Percentiles rank a stretch among this genome's conserved stretches.
phyloP scores from a whole-genome alignment of 192 early-diverging fungal genomes.

The Thoreauomyces humboldtii region DNA sequence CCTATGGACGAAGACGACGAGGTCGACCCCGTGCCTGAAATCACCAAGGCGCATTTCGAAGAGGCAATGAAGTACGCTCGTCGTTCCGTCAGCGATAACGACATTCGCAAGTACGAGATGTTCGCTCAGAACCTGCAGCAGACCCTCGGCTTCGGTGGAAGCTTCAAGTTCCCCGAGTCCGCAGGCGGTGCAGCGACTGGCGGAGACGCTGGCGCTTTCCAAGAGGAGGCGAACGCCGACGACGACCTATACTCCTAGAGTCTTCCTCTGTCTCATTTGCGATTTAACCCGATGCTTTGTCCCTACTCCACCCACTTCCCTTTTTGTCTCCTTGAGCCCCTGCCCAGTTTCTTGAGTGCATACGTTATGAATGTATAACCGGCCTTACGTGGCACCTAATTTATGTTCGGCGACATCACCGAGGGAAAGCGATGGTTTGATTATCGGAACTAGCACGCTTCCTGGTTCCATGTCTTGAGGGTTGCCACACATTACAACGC shows the following conservation, averaged over 20 bases:
- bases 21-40: conserved; percentile 81
- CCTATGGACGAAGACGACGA: conserved; percentile 72
- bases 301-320: too few species aligned
- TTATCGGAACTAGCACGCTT: too few species aligned
- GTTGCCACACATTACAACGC: too few species aligned
- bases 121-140: conserved; percentile 98
- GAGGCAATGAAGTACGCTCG: conserved; percentile 98
- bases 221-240: conserved; percentile 62
- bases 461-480: too few species aligned
- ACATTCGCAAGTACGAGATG: conserved; percentile 99
- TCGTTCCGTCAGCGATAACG: conserved; percentile 91
- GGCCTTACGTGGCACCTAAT: too few species aligned
- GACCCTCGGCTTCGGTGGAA: conserved; percentile 82
- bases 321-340: too few species aligned
- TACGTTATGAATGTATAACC: too few species aligned
- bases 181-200: conserved; percentile 29
- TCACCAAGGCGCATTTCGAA: conserved; percentile 95
- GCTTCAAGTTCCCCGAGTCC: conserved; percentile 92
- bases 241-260: conserved; percentile 84
- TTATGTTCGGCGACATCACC: too few species aligned
- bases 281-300: too few species aligned
- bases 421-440: too few species aligned
- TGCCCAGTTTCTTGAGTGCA: too few species aligned
- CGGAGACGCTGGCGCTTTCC: conserved; percentile 46
- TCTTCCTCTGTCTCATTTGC: too few species aligned